A percentile compares a stretch with the other conserved stretches of the same genome.
These are phyloP conservation scores for Zasmidium angulare DNA, from an alignment of 2,329 filamentous ascomycete species.

Conservation along the genomic window DNA sequence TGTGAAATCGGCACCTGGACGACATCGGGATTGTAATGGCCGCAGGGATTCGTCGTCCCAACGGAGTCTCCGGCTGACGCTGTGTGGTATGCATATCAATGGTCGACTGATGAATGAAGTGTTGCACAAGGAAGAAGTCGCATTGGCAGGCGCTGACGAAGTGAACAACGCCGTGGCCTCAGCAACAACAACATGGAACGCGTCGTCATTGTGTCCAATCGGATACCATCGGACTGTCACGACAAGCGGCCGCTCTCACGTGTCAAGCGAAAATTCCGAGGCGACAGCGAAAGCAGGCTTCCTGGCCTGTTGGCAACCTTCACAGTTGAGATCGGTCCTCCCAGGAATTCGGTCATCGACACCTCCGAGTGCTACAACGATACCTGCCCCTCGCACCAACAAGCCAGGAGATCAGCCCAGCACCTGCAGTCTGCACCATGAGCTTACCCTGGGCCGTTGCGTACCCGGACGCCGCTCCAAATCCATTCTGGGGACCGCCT, in stretches of 20 bases:
- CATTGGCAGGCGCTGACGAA: neutral
- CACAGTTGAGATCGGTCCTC: neutral
- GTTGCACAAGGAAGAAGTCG: no score
- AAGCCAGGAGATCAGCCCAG: neutral
- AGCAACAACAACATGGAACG: no score
- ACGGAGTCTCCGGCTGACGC: no score
- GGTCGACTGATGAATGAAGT: no score
- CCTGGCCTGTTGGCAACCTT: neutral
- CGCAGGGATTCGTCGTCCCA: no score
- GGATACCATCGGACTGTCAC: neutral
- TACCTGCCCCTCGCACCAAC: neutral
- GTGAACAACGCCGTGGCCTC: no score
- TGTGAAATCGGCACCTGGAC: no score
- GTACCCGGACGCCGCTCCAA: neutral
- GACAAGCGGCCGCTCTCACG: neutral
- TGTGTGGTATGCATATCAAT: no score
- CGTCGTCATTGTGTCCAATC: neutral
- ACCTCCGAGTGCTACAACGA: neutral
- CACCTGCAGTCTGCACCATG: neutral
- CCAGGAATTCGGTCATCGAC: neutral
- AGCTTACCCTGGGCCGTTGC: neutral
- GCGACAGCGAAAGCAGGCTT: neutral
- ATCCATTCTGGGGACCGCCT: conserved; percentile 13
- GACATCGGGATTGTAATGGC: no score
- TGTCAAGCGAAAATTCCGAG: neutral